These are phyloP conservation scores for Podaxis sp. DNA, from an alignment of 768 basidiomycete genomes.

Conservation along the genomic window DNA sequence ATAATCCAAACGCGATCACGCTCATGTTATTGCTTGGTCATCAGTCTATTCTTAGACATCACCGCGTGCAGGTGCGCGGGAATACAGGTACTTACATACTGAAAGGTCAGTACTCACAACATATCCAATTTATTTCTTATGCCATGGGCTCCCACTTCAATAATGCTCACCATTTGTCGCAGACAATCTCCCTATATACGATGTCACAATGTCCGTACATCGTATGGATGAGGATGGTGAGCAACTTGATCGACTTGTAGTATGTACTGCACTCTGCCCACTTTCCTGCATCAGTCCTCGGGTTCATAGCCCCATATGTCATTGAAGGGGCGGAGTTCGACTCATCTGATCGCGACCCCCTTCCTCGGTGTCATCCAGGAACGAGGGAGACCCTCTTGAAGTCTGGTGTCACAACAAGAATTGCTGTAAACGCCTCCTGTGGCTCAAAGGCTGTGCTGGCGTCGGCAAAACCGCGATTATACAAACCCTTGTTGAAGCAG, in stretches of 20 bases:
- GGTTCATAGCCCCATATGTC: background rate
- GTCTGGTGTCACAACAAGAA: slow-evolving; percentile 14
- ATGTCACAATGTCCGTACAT: background rate
- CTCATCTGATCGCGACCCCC: slow-evolving; percentile 18
- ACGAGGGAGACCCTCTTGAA: slow-evolving; percentile 18
- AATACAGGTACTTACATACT: no score
- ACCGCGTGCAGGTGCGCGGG: background rate
- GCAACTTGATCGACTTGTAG: background rate
- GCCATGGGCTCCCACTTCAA: background rate
- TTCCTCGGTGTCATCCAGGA: slow-evolving; percentile 21
- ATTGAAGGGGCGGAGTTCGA: slow-evolving; percentile 19
- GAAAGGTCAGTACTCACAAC: no score
- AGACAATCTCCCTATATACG: background rate
- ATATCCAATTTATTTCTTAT: no score
- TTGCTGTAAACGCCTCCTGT: slow-evolving; percentile 13
- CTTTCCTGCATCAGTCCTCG: background rate
- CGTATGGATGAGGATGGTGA: background rate
- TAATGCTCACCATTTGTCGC: background rate
- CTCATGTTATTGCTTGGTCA: slow-evolving; percentile 1
- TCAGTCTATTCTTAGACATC: background rate
- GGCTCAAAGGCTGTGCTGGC: slow-evolving; percentile 26
- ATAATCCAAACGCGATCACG: slow-evolving; percentile 12
- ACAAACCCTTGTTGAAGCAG: slow-evolving; percentile 29
- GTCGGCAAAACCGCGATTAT: slow-evolving; percentile 28
- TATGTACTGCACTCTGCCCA: no score